Base-by-base conservation (phyloP, 139 green algal species). In the Closterium sp. region DNA sequence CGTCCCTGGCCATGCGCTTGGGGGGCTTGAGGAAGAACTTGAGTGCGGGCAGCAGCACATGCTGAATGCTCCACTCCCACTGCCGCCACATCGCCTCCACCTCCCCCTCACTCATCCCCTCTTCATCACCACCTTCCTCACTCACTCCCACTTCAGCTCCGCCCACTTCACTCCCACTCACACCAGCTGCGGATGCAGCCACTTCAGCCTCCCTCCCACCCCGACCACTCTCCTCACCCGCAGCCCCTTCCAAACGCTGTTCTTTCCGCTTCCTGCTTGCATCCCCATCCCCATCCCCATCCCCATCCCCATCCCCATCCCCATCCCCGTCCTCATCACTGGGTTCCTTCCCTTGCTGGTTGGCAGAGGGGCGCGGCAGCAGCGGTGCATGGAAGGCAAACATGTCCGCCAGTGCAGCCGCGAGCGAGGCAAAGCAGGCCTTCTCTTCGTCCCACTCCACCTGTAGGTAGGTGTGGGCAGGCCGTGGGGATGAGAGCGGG, bases 381-480 rank as follows among this genome's bases (percentile, higher is more conserved):
- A 96, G 85, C 11, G 89, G 94, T 32, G 96, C 91, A 31, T 95
- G 94, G 45, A 96, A 86, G 0, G 92, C 87, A 88, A 97, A 98
- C 32, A 98, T 90, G 28, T 95, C 94, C 4, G 96, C 95, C 50
- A 98, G 87, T 0, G 94, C 95, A 92, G 95, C 89, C 70, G 96
- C 96, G 22, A 98, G 70, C 0, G 42, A 88, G 2, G 88, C 29
- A 86, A 97, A 97, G 89, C 96, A 97, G 1, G 87, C 93, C 89
- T 91, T 85, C 93, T 98, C 96, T 0, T 92, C 34, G 1, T 95
- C 90, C 97, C 97, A 98, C 21, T 97, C 95, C 38, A 98, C 96
- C 92, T 94, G 92, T 6, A 27, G n/a, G 92, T 6, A 27, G n/a
- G 34, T 17, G 38, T 50, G 38, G 38, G 7, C 38, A 50, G 7